Evolutionary conservation across 176 grass and related monocot genomes (phyloP).

Genomic region (Ananas comosus): DNA sequence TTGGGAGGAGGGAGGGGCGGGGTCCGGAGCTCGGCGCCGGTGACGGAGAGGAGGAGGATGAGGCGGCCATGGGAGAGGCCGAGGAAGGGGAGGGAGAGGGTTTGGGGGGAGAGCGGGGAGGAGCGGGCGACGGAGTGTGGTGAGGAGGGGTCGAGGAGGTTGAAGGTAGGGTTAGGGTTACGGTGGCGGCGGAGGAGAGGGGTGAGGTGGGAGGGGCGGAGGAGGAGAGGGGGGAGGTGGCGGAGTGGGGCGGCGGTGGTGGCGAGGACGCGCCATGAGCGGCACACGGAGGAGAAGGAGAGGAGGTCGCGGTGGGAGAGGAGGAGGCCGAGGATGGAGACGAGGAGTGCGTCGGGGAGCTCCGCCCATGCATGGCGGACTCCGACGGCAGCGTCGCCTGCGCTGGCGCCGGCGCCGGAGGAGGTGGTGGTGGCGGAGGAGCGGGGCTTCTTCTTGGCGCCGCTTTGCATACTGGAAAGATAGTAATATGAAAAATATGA

Average conservation of each 20-base stretch:
- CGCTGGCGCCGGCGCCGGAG: background rate
- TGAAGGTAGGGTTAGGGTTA: background rate
- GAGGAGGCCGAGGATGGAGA: conserved; percentile 32
- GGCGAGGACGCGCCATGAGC: conserved; percentile 33
- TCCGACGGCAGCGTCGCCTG: too few relatives aligned
- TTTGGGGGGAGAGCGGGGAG: background rate
- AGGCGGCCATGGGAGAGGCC: conserved; percentile 46
- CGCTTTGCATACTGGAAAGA: background rate
- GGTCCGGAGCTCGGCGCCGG: conserved; percentile 26
- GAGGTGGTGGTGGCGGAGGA: background rate
- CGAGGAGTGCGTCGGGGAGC: conserved; percentile 36
- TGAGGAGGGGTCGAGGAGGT: background rate
- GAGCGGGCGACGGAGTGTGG: background rate
- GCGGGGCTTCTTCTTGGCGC: background rate
- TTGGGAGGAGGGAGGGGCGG: conserved; percentile 14
- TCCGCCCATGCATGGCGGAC: conserved; percentile 24
- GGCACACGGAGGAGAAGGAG: conserved; percentile 34
- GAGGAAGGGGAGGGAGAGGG: conserved; percentile 15
- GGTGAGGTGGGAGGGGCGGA: conserved; percentile 14
- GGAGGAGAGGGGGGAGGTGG: conserved; percentile 12
- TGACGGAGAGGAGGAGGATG: conserved; percentile 26
- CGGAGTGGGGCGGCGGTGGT: conserved; percentile 34
- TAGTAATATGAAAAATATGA: background rate
- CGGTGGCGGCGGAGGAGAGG: background rate
- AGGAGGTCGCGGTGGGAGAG: conserved; percentile 45